Evolutionary conservation across 1,284 basidiomycete genomes (phyloP).

Genomic region (Heterobasidion occidentale): DNA sequence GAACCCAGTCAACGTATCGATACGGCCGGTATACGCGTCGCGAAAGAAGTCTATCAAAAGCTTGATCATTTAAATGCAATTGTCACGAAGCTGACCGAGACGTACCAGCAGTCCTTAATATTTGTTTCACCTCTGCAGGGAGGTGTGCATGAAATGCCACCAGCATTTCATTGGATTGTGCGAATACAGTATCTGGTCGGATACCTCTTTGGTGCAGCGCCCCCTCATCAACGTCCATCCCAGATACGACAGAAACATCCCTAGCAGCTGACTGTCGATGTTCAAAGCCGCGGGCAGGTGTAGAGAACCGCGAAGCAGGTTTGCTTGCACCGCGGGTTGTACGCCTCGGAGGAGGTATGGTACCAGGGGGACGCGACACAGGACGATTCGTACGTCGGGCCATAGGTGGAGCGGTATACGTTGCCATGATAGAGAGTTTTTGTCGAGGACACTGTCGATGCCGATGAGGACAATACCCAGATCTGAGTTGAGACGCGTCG

Average conservation of each 20-base stretch:
- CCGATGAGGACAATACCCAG: too few species aligned
- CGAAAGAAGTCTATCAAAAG: conserved; percentile 51
- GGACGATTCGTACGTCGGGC: conserved; percentile 19
- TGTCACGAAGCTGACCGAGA: neutral
- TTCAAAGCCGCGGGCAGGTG: conserved; percentile 15
- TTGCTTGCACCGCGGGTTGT: conserved; percentile 12
- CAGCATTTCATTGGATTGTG: conserved; percentile 63
- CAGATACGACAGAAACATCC: conserved; percentile 30
- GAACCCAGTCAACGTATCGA: conserved; percentile 66
- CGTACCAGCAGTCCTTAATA: conserved; percentile 59
- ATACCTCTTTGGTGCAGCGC: conserved; percentile 21
- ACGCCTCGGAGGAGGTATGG: conserved; percentile 14
- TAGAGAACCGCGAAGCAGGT: conserved; percentile 22
- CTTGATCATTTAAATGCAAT: neutral
- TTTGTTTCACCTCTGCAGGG: conserved; percentile 67
- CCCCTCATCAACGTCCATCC: conserved; percentile 62
- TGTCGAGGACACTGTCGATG: neutral
- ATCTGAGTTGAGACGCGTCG: conserved; percentile 7
- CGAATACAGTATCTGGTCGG: conserved; percentile 49
- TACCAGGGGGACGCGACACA: conserved; percentile 8
- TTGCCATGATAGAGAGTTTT: neutral
- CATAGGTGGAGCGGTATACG: conserved; percentile 13
- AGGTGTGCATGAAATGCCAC: conserved; percentile 64
- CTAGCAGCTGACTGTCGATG: conserved; percentile 16
- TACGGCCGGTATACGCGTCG: conserved; percentile 59